Percentiles rank a stretch among this genome's conserved stretches.
phyloP scores from a whole-genome alignment of 176 grass and related monocot genomes.

The Miscanthus lutarioriparius region DNA sequence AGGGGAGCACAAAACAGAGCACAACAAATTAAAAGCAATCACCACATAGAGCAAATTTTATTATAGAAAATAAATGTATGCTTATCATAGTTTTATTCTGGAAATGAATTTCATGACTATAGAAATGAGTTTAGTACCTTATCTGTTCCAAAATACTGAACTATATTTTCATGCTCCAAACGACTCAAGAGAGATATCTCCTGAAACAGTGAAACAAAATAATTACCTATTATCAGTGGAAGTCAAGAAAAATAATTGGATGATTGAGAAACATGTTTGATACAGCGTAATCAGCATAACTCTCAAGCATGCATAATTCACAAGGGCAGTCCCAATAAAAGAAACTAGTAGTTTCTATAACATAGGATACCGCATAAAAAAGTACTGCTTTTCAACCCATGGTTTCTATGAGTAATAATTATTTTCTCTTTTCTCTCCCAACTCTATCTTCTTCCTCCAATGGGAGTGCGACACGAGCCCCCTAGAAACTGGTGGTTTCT shows the following conservation, averaged over 20 bases:
- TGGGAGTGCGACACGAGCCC: no score
- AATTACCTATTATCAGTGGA: conserved; percentile 7
- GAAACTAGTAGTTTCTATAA: no score
- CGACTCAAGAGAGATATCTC: conserved; percentile 87
- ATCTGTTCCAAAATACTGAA: conserved; percentile 88
- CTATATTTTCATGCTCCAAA: conserved; percentile 89
- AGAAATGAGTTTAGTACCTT: conserved; percentile 56
- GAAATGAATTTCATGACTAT: not conserved
- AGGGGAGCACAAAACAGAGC: not conserved
- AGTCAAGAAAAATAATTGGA: not conserved
- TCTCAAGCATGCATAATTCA: conserved; percentile 17
- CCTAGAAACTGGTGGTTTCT: no score
- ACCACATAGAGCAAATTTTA: not conserved
- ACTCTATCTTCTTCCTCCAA: no score
- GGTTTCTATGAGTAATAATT: no score
- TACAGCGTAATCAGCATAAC: not conserved
- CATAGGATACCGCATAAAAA: no score
- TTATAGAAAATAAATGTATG: not conserved
- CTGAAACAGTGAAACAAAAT: conserved; percentile 61
- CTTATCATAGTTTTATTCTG: no score
- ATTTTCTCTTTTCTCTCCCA: no score
- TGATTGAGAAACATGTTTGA: conserved; percentile 2
- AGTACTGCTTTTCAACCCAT: no score
- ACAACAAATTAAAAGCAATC: not conserved
- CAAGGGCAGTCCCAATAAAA: no score